Evolutionary conservation across 1,284 basidiomycete species (phyloP).

Genomic region (Ceratobasidium sp.): DNA sequence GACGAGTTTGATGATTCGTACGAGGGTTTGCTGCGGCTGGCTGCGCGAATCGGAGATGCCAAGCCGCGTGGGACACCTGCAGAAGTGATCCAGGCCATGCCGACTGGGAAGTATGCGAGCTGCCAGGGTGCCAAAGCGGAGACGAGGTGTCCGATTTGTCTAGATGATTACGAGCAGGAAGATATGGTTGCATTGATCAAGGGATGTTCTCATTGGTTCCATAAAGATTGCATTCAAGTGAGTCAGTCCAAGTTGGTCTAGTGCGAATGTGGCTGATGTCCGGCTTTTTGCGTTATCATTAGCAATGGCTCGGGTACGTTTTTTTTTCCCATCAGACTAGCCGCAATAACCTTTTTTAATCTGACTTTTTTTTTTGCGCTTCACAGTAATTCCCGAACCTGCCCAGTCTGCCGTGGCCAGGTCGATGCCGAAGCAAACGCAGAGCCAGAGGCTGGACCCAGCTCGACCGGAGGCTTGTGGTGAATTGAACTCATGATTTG

Average conservation of each 20-base stretch:
- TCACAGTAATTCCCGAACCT: slow-evolving; percentile 37
- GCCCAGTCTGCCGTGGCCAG: slow-evolving; percentile 41
- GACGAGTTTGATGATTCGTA: slow-evolving; percentile 43
- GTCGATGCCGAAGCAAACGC: slow-evolving; percentile 20
- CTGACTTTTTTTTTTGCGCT: slow-evolving; percentile 3
- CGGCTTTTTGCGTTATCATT: not conserved
- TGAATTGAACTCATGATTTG: not conserved
- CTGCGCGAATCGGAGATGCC: slow-evolving; percentile 42
- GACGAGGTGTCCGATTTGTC: slow-evolving; percentile 43
- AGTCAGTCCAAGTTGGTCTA: slow-evolving; percentile 4
- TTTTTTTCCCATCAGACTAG: not conserved
- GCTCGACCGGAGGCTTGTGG: not conserved
- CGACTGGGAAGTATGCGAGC: slow-evolving; percentile 26
- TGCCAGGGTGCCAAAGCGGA: slow-evolving; percentile 39
- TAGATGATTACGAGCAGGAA: slow-evolving; percentile 41
- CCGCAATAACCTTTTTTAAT: not conserved
- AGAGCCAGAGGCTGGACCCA: slow-evolving; percentile 19
- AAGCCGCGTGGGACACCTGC: slow-evolving; percentile 38
- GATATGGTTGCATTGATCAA: slow-evolving; percentile 39
- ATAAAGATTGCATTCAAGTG: slow-evolving; percentile 42
- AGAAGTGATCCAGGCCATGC: slow-evolving; percentile 39
- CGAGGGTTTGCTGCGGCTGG: slow-evolving; percentile 43
- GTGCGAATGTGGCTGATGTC: not conserved
- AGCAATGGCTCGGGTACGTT: slow-evolving; percentile 40
- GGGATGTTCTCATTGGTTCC: slow-evolving; percentile 43